These are phyloP conservation scores for Calycina marina DNA, from an alignment of 2,329 filamentous ascomycete species.

Conservation along the genomic window DNA sequence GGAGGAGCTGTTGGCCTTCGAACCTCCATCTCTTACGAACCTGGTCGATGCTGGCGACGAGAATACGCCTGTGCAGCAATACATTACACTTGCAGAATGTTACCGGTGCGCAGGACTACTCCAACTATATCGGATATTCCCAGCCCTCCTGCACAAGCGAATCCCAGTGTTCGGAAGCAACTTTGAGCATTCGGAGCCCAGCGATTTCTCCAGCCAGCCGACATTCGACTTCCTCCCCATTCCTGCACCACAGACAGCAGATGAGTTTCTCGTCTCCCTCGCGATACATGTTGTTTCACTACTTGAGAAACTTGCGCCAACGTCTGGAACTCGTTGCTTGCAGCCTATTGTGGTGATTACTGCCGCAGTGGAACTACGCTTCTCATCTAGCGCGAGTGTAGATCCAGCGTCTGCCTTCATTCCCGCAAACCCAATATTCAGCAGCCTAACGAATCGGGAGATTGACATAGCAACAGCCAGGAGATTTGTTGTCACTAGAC, in stretches of 20 bases:
- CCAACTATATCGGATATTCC: slow-evolving; percentile 18
- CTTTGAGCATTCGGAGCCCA: slow-evolving; percentile 3
- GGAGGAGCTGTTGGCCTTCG: slow-evolving; percentile 16
- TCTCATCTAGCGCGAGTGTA: slow-evolving; percentile 6
- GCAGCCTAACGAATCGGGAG: slow-evolving; percentile 14
- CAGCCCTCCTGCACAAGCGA: slow-evolving; percentile 11
- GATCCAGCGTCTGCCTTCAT: slow-evolving; percentile 4
- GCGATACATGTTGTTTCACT: slow-evolving; percentile 17
- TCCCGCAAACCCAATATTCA: slow-evolving; percentile 7
- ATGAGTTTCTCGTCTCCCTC: slow-evolving; percentile 17
- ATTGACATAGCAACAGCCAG: slow-evolving; percentile 17
- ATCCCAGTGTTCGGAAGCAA: slow-evolving; percentile 7
- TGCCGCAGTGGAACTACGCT: slow-evolving; percentile 15
- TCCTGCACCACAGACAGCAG: slow-evolving; percentile 7
- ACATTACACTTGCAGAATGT: slow-evolving; percentile 18
- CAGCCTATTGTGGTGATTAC: slow-evolving; percentile 17
- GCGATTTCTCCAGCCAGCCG: background rate
- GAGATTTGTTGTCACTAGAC: slow-evolving; percentile 13
- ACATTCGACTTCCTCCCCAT: slow-evolving; percentile 8
- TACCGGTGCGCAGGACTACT: slow-evolving; percentile 17
- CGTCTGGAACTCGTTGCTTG: slow-evolving; percentile 17
- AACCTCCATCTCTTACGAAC: slow-evolving; percentile 9
- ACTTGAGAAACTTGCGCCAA: slow-evolving; percentile 14
- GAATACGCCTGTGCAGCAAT: slow-evolving; percentile 19
- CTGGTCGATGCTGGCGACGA: slow-evolving; percentile 19